phyloP scores from a whole-genome alignment of 164 flowering plant genomes.

The grape (Vitis vinifera) region ASM3070453v1 NC_081820.1:27191501-27192000 shows the following conservation, averaged over 20 bases:
- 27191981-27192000: too few relatives aligned
- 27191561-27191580: constrained; percentile 1
- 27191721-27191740: not conserved
- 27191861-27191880: too few relatives aligned
- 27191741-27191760: not conserved
- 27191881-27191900: too few relatives aligned
- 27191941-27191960: too few relatives aligned
- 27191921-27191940: too few relatives aligned
- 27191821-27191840: not conserved
- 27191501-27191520: constrained; percentile 92
- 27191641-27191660: not conserved
- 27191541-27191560: not conserved
- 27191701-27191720: constrained; percentile 1
- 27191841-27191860: too few relatives aligned
- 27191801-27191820: not conserved
- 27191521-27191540: constrained; percentile 8
- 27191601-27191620: too few relatives aligned
- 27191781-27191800: not conserved
- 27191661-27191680: not conserved
- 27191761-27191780: not conserved
- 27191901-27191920: too few relatives aligned
- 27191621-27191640: too few relatives aligned
- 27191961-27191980: too few relatives aligned
- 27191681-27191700: not conserved
- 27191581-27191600: not conserved